Conservation (phyloP, 257 asterid genomes). For the Fraxinus excelsior region DNA sequence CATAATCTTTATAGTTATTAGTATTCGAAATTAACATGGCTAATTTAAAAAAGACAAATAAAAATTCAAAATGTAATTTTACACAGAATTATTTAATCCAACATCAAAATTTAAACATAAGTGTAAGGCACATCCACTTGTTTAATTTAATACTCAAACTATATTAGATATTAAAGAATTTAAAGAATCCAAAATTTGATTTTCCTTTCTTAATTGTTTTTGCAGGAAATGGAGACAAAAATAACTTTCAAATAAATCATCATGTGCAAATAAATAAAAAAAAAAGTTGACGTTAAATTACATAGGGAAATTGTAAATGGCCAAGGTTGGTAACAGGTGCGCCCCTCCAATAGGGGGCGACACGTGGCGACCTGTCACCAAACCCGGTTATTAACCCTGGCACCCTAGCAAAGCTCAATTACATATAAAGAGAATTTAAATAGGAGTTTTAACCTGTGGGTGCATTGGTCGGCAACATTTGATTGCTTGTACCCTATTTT, state of each 20-base stretch:
- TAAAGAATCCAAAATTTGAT: not conserved
- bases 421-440: not conserved
- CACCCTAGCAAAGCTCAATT: too few species aligned
- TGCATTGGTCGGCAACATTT: conserved; percentile 62
- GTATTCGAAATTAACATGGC: not conserved
- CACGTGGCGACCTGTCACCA: too few species aligned
- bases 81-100: not conserved
- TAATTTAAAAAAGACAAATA: not conserved
- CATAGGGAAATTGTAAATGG: too few species aligned
- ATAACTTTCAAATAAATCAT: not conserved
- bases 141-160: not conserved
- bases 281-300: not conserved
- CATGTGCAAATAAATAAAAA: not conserved
- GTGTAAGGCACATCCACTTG: not conserved
- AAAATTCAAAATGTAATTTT: too few species aligned
- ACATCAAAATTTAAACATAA: too few species aligned
- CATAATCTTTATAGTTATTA: not conserved
- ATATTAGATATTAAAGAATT: too few species aligned
- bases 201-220: not conserved
- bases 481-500: conserved; percentile 53
- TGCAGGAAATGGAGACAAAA: not conserved
- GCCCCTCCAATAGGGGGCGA: too few species aligned
- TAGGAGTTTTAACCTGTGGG: conserved; percentile 46
- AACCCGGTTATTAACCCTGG: too few species aligned
- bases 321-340: too few species aligned